phyloP scores from a whole-genome alignment of 2,329 filamentous ascomycete species.

The Ophiostoma himal-ulmi region DNA sequence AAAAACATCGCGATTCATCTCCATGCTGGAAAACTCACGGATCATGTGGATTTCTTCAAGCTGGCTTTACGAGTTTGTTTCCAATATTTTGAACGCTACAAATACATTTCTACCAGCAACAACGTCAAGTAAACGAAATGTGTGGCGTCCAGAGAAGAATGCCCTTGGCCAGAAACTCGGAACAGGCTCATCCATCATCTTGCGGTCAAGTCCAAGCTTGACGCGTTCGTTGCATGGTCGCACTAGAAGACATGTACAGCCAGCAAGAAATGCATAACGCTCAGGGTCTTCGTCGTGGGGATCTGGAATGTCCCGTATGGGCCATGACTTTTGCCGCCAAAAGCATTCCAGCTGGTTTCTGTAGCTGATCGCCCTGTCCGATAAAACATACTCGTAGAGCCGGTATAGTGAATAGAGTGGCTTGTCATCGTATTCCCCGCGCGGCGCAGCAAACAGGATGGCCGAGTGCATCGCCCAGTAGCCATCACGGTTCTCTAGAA shows the following conservation, averaged over 20 bases:
- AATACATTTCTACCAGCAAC: too few relatives aligned
- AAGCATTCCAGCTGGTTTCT: constrained; percentile 15
- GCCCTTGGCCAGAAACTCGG: constrained; percentile 18
- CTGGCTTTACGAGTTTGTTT: too few relatives aligned
- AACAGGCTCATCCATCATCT: constrained; percentile 10
- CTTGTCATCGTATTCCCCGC: constrained; percentile 15
- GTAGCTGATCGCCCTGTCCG: constrained; percentile 18
- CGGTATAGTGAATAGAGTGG: constrained; percentile 18
- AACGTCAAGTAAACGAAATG: constrained; percentile 17
- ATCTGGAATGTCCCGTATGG: constrained; percentile 19
- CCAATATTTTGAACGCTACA: too few relatives aligned
- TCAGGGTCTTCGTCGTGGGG: constrained; percentile 19
- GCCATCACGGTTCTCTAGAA: too few relatives aligned
- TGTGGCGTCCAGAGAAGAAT: constrained; percentile 20
- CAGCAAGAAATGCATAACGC: constrained; percentile 20
- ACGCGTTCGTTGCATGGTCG: constrained; percentile 18
- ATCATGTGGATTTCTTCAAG: too few relatives aligned
- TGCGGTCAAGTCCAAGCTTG: constrained; percentile 16
- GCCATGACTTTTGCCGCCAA: constrained; percentile 18
- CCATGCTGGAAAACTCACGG: too few relatives aligned
- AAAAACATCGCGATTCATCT: too few relatives aligned
- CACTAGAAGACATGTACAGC: constrained; percentile 18
- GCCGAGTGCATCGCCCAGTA: neutral
- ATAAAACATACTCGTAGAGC: constrained; percentile 18
- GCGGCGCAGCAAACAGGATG: constrained; percentile 14